Percentiles rank a stretch among this genome's conserved stretches.
Evolutionary conservation across 345 rosid species (phyloP).

Genomic region (Citrus australasica): DNA sequence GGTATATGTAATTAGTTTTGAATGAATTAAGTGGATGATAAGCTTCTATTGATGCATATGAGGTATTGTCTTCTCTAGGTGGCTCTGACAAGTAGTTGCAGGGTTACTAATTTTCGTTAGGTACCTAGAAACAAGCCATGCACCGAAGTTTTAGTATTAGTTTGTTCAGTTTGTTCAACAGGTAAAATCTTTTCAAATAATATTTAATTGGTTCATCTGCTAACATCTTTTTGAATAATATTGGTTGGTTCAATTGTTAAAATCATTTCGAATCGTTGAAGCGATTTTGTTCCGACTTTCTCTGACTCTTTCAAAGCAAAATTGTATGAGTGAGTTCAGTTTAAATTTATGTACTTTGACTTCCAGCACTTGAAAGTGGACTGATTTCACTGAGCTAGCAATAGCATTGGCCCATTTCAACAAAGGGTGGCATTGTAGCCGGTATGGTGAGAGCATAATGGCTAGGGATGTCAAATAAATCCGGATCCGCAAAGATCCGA

Average conservation of each 20-base stretch:
- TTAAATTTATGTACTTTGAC: not conserved
- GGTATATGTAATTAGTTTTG: not conserved
- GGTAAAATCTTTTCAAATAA: too few relatives aligned
- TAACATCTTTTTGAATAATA: not conserved
- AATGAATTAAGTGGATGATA: not conserved
- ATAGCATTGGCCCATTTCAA: too few relatives aligned
- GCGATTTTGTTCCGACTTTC: not conserved
- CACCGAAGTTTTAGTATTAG: not conserved
- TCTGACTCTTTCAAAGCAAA: not conserved
- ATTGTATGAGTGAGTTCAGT: not conserved
- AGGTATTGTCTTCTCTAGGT: not conserved
- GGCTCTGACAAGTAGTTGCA: not conserved
- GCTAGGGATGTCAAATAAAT: too few relatives aligned
- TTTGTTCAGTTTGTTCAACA: too few relatives aligned
- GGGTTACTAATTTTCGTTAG: not conserved
- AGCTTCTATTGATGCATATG: not conserved
- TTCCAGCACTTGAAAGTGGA: too few relatives aligned
- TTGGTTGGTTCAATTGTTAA: not conserved
- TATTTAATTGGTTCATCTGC: not conserved
- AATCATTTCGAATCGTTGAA: not conserved
- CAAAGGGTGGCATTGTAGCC: too few relatives aligned
- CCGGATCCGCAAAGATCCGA: too few relatives aligned
- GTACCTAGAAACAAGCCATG: not conserved
- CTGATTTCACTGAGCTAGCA: too few relatives aligned
- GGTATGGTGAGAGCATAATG: too few relatives aligned